Base-by-base conservation (phyloP, 495 filamentous ascomycete species). In the Penicillium silybi region DNA sequence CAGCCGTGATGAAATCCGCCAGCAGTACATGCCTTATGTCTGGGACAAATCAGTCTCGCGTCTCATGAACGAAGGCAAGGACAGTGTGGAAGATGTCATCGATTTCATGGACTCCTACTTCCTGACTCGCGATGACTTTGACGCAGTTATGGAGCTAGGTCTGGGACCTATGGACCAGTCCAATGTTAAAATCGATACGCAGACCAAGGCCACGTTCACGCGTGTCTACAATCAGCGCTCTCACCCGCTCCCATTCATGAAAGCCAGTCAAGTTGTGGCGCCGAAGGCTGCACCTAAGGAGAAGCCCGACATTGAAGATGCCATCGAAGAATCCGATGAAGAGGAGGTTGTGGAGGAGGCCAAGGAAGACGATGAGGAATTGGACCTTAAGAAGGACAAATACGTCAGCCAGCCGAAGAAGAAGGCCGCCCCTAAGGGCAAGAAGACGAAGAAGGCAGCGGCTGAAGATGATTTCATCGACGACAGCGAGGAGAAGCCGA, bases 61-160 rank as follows among this genome's bases (percentile, higher is more conserved):
- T 45, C 74, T 95, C 32, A 80, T 85, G 62, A 66, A 70, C 0
- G 81, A 89, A 43, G 90, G 90, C 58, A 90, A 89, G 64, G 87
- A 90, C 0, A 75, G 77, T 22, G 82, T 93, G 29, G 73, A 79
- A 0, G 80, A 83, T n/a, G 74, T 86, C 38, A 95, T 97, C 61
- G 80, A 91, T 26, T 75, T 96, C 39, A 96, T 99, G 93, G 93
- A 99, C 62, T 87, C 85, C 66, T 99, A 99, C 67, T 99, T 85
- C 70, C 79, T 99, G n/a, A 97, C 93, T 0, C 83, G 84, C 49
- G 93, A 97, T 6, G 93, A 99, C 68, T 96, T 86, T 68, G 93
- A 99, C 66, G 85, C 82, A 13, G 88, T 97, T 59, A 73, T 92
- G 53, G 93, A 99, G 68, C 82, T 99, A 10, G 92, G 90, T 10